Evolutionary conservation across 2,329 filamentous ascomycete species (phyloP), one percentile per base, ranked within the genome.

Genomic region (Elsinoe batatas): DNA sequence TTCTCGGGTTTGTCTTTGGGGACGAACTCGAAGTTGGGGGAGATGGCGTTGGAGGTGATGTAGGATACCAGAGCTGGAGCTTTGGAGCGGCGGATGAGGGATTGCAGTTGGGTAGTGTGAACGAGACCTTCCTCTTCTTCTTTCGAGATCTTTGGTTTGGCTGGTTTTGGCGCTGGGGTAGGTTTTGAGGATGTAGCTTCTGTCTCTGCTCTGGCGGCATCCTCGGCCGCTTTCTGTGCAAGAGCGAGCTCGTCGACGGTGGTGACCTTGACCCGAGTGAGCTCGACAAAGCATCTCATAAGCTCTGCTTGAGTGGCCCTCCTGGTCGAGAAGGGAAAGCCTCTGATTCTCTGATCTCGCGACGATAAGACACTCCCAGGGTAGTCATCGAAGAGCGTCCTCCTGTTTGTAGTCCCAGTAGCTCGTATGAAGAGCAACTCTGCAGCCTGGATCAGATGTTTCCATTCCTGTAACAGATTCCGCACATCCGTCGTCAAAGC

Each of bases 271-370:
- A 96, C 79, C 13, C 93, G 79, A 0, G 93, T 98, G 32, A 98
- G 78, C 72, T 98, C 93, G 59, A 95, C 87, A 64, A 96, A 98
- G 0, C 87, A 87, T 37, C 91, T 82, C 86, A 97, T 93, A 0
- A 98, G 82, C 69, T 98, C 93, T 47, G 86, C 88, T 65, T 97
- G 91, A 0, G 93, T 98, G 0, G 93, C 89, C 57, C 93, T 79
- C 11, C 90, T 81, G 7, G 93, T 98, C 68, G 80, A 95, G 69
- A 98, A 98, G 0, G 93, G 93, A 60, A 98, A 96, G 0, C 88
- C 85, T 56, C 93, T 80, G 64, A 95, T 78, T 35, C 93, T 79
- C 1, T 83, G 75, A 65, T 98, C 93, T 58, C 89, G 88, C 10
- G 83, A 79, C 57, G 78, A 82, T 54, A 98, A 71, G 1, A 95